Evolutionary conservation across 1,139 yeast species (phyloP), one percentile per base, ranked within the genome.

Genomic region (Sugiyamaella novakii): DNA sequence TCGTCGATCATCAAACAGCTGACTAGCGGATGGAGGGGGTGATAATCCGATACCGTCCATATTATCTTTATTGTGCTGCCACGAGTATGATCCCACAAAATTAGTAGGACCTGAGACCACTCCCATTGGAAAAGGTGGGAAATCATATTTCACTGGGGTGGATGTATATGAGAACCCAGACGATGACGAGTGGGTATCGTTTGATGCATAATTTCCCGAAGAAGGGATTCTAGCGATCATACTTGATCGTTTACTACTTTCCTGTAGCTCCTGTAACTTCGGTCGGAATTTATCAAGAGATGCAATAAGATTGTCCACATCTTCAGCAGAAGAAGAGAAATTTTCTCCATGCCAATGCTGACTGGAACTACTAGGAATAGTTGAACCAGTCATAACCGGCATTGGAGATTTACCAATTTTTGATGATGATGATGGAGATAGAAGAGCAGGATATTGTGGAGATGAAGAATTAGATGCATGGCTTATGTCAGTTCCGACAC

Each of bases 211-310:
- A 3, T 33, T 39, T 17, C 34, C 28, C 6, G 43, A 28, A 6
- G 45, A 41, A 4, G 45, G 45, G 14, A 41, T 41, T 7, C 45
- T 27, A 24, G 37, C 45, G 10, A 41, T n/a, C 45, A 30, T 41
- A 21, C 45, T 41, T 11, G 45, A 41, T 15, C 45, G 28, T 12
- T 41, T 41, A 11, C 11, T 34, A 3, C 21, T 21, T 6, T 22
- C 25, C 28, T 44, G 49, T 11, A 38, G 38, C 12, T 47, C 53
- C 21, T 36, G 34, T 14, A 57, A 43, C 29, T 47, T 50, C 6
- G 47, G 46, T 31, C 58, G 43, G 27, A 54, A 54, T 31, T 39
- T 35, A 14, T 56, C 59, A 10, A 57, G 37, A 5, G 57, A 49
- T 3, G 52, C 44, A 22, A 52, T 42, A 18, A 53, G 43, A 4